Evolutionary conservation across 176 grass and related monocot species (phyloP).

Genomic region (Oryza officinalis): DNA sequence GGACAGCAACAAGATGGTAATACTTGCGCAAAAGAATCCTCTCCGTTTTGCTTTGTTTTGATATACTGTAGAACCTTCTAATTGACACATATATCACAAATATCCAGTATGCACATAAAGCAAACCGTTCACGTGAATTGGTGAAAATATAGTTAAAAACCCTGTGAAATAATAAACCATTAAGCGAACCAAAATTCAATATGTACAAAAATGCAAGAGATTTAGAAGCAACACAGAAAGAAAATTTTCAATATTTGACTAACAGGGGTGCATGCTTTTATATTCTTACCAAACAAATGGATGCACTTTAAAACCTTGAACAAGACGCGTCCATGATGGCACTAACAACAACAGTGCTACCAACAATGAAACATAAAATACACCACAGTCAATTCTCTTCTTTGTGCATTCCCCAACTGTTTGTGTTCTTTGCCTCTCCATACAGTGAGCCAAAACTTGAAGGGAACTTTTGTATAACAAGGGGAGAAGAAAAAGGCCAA

Average conservation of each 20-base stretch:
- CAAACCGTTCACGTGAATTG: slow-evolving; percentile 57
- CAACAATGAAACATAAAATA: slow-evolving; percentile 72
- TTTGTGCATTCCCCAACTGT: slow-evolving; percentile 10
- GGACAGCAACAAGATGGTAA: slow-evolving; percentile 89
- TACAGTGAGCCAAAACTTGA: slow-evolving; percentile 49
- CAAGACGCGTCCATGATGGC: slow-evolving; percentile 72
- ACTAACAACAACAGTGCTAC: slow-evolving; percentile 57
- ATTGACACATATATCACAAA: slow-evolving; percentile 78
- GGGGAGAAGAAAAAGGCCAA: slow-evolving; percentile 83
- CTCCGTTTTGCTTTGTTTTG: slow-evolving; percentile 80
- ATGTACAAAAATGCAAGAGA: neutral
- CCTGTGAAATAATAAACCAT: slow-evolving; percentile 58
- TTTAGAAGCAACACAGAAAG: neutral
- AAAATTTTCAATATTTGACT: neutral
- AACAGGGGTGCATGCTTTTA: neutral
- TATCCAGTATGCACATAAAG: slow-evolving; percentile 87
- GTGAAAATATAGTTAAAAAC: slow-evolving; percentile 77
- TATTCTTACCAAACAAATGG: slow-evolving; percentile 75
- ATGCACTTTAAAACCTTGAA: slow-evolving; percentile 68
- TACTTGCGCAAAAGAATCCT: slow-evolving; percentile 94
- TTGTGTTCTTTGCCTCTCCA: slow-evolving; percentile 38
- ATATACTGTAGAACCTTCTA: slow-evolving; percentile 81
- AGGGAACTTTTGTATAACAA: slow-evolving; percentile 64
- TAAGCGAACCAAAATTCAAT: slow-evolving; percentile 8
- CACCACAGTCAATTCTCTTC: slow-evolving; percentile 43